These are phyloP conservation scores for Rhynchospora breviuscula DNA, from an alignment of 176 grass and related monocot genomes.

Conservation along the genomic window DNA sequence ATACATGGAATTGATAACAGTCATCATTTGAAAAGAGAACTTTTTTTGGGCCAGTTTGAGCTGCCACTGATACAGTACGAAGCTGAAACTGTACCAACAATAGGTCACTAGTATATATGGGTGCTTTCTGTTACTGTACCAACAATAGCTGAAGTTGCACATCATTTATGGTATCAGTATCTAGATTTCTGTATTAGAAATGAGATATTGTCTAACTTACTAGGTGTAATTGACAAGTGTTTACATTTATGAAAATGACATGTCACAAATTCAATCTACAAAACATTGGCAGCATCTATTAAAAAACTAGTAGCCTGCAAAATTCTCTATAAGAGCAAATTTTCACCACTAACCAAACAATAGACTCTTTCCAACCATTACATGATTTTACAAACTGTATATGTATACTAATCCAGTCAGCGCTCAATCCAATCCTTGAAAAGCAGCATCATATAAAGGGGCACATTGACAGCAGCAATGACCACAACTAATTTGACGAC, in stretches of 20 bases:
- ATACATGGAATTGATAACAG: neutral
- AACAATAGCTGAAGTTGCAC: neutral
- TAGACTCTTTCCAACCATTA: neutral
- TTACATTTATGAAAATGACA: neutral
- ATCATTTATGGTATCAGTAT: neutral
- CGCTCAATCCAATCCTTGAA: slow-evolving; percentile 92
- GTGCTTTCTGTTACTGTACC: neutral
- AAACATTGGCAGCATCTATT: neutral
- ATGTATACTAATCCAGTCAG: slow-evolving; percentile 27
- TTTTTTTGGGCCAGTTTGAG: neutral
- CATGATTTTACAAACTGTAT: neutral
- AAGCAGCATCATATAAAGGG: slow-evolving; percentile 95
- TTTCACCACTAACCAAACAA: slow-evolving; percentile 12
- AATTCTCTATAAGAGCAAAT: neutral
- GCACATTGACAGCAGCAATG: slow-evolving; percentile 69
- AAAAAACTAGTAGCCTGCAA: neutral
- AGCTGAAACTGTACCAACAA: neutral
- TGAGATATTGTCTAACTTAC: neutral
- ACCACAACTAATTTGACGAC: slow-evolving; percentile 60
- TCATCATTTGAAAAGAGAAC: neutral
- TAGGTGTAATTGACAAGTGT: neutral
- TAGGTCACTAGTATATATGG: neutral
- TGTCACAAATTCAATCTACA: neutral
- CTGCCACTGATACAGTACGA: neutral
- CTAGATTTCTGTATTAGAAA: neutral